Base-by-base conservation (phyloP, 2,329 filamentous ascomycete genomes). In the Aspergillus sp. region DNA sequence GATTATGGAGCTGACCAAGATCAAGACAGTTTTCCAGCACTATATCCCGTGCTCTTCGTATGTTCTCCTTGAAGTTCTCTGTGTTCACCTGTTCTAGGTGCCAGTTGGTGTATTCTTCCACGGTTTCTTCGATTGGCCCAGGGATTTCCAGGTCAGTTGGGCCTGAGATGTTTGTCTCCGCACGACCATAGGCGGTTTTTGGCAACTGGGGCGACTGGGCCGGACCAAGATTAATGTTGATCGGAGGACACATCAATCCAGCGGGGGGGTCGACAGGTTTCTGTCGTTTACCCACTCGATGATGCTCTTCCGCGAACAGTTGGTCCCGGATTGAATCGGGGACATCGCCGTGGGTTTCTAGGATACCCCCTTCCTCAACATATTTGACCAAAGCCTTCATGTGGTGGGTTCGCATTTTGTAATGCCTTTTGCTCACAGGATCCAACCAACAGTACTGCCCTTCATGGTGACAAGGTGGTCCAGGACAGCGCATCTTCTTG, bases 211-310 rank as follows among this genome's bases (percentile, higher is more conserved):
- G 54, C 55, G 50, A 40, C 44, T 52, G 38, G 6, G 55, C 41
- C 13, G 58, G 58, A 9, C 66, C 58, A 45, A 70, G 56, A 54
- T 65, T 65, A 38, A 73, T 67, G 50, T 61, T 63, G 46, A 69
- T 69, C 24, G 60, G 61, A 54, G 53, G 51, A 32, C 22, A 26
- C 22, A 19, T 53, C 16, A 56, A 60, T 43, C 53, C 51, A 35
- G 46, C 47, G 48, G 44, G 46, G 49, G 53, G 46, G 24, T 50
- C 53, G 40, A 41, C 16, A 42, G 14, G 42, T 54, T 65, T 66
- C 13, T 49, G 50, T 41, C 59, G 52, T 46, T 57, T 56, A 22
- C 40, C 49, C 16, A 32, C 40, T 17, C 35, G 53, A 51, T 70
- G 60, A 46, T 62, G 19, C 32, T 47, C 35, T 51, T 48, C 24